Evolutionary conservation across 176 grass and related monocot species (phyloP).

Genomic region (Olyra latifolia): DNA sequence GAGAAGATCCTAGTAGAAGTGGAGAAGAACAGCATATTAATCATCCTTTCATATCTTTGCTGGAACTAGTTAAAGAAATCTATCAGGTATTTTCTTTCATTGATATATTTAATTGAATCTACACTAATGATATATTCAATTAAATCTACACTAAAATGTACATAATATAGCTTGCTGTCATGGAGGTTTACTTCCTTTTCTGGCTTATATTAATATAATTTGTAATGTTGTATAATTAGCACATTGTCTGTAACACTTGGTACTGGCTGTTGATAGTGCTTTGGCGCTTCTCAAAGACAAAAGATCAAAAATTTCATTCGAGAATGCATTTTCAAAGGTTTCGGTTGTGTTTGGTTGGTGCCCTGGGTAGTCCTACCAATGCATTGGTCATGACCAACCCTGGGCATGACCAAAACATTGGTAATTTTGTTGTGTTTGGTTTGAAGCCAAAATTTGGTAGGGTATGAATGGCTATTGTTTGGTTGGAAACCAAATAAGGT

Average conservation of each 20-base stretch:
- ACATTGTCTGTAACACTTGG: slow-evolving; percentile 12
- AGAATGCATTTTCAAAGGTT: too few relatives aligned
- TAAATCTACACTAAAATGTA: not conserved
- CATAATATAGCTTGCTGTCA: slow-evolving; percentile 23
- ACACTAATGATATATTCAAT: too few relatives aligned
- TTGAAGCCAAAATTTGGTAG: too few relatives aligned
- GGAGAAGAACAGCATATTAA: slow-evolving; percentile 42
- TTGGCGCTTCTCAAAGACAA: slow-evolving; percentile 5
- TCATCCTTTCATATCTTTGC: slow-evolving; percentile 81
- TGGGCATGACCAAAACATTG: too few relatives aligned
- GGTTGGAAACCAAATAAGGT: too few relatives aligned
- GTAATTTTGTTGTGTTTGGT: too few relatives aligned
- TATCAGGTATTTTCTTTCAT: slow-evolving; percentile 70
- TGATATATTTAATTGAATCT: slow-evolving; percentile 18
- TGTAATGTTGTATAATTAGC: not conserved
- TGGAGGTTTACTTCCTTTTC: not conserved
- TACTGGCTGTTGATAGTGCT: not conserved
- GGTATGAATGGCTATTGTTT: too few relatives aligned
- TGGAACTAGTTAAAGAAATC: slow-evolving; percentile 86
- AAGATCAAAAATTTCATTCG: too few relatives aligned
- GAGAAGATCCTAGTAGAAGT: slow-evolving; percentile 50
- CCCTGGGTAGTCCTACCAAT: too few relatives aligned
- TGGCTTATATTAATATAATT: not conserved
- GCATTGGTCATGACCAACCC: too few relatives aligned
- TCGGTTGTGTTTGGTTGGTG: too few relatives aligned